Evolutionary conservation across 306 rosid genomes (phyloP), one percentile per base, ranked within the genome.

Genomic region (Rubus idaeus): DNA sequence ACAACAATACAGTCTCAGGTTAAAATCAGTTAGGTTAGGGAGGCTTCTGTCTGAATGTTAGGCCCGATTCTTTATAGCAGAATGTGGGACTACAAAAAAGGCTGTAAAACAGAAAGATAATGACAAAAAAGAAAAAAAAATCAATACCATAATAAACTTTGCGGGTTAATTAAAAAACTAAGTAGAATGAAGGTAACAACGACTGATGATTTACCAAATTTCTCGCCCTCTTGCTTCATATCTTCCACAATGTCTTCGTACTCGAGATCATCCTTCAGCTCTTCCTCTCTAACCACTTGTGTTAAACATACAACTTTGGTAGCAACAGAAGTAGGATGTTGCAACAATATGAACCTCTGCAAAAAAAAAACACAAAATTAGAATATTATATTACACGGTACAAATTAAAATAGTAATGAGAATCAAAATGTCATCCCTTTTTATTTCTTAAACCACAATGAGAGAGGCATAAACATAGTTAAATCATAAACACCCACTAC

Each of bases 161-260:
- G 56, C 42, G 66, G n/a, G n/a, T 53, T 45, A 16, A 84, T 42
- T 35, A 73, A 53, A 21, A 53, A 7, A 58, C 13, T 0, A 79
- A 49, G n/a, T 21, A 60, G 40, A 35, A 50, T 18, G 21, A 9
- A 44, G 16, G 18, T 7, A 16, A 45, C 12, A 13, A 64, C 5
- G 6, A 23, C 60, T 44, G 26, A 51, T 41, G 45, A 37, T 30
- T 72, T 86, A 96, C 99, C 99, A 73, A 92, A 96, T 85, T 92
- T 92, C 71, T 89, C 91, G 75, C 99, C 93, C 78, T 95, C 99
- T 53, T 85, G 88, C 75, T 89, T 88, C 97, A 95, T 95, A 80
- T 95, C 99, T 74, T 90, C 97, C 78, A 95, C 71, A 74, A 92
- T 95, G 70, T 95, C 97, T 81, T 92, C 94, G 41, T 92, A 95